Percentiles rank a stretch among this genome's conserved stretches.
Conservation (phyloP, 345 rosid species). For the Noccaea bulbosa region DNA sequence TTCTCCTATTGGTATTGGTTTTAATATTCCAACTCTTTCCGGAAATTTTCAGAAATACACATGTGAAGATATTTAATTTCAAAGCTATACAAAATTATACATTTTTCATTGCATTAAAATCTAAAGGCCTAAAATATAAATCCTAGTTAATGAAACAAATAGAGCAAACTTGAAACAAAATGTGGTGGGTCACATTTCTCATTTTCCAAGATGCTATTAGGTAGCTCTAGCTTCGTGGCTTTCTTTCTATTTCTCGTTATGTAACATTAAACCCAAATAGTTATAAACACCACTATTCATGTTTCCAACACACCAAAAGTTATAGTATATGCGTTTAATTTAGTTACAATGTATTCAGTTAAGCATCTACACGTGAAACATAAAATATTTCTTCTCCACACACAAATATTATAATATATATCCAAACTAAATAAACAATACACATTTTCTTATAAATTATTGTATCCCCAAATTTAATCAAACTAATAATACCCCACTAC, state of each 20-base stretch:
- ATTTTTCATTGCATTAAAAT: too few relatives aligned
- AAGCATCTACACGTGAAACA: not conserved
- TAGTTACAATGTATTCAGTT: conserved; percentile 1
- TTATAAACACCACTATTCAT: not conserved
- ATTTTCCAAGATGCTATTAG: conserved; percentile 28
- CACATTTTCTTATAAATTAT: conserved; percentile 11
- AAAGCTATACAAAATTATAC: too few relatives aligned
- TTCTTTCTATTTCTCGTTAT: not conserved
- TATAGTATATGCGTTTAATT: not conserved
- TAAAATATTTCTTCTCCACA: not conserved
- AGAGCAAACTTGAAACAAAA: not conserved
- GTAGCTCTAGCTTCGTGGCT: not conserved
- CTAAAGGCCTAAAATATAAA: too few relatives aligned
- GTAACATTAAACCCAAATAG: not conserved
- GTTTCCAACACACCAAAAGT: conserved; percentile 2
- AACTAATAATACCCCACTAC: conserved; percentile 21
- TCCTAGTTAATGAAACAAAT: not conserved
- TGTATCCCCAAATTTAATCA: conserved; percentile 17
- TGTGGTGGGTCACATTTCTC: conserved; percentile 4
- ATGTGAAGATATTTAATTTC: too few relatives aligned
- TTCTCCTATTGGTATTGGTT: too few relatives aligned
- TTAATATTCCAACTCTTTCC: too few relatives aligned
- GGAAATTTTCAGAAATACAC: too few relatives aligned
- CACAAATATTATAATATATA: not conserved
- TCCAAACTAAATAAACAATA: conserved; percentile 31